Percentiles rank a stretch among this genome's conserved stretches.
These are phyloP conservation scores for Crotalaria pallida DNA, from an alignment of 306 rosid species.

Conservation along the genomic window DNA sequence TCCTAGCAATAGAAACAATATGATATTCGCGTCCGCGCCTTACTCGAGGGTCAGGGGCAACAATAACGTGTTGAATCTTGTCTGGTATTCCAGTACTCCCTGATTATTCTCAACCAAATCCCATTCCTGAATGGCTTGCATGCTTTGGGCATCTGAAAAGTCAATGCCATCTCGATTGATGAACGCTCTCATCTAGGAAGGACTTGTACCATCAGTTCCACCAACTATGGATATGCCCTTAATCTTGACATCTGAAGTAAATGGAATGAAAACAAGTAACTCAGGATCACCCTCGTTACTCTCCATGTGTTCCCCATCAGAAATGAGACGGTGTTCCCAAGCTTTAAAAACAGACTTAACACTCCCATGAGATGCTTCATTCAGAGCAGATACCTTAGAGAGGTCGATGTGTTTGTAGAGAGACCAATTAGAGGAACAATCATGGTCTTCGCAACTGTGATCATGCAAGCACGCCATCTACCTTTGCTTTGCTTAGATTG, in stretches of 20 bases:
- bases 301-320: conserved; percentile 78
- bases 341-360: conserved; percentile 87
- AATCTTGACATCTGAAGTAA: conserved; percentile 95
- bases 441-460: conserved; percentile 93
- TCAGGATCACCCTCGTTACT: conserved; percentile 99
- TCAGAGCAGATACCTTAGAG: conserved; percentile 84
- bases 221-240: conserved; percentile 88
- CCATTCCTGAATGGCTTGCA: conserved; percentile 99
- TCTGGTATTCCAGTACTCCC: conserved; percentile 95
- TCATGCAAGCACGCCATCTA: conserved; percentile 90
- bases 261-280: conserved; percentile 84
- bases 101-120: conserved; percentile 92
- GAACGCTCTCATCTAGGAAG: conserved; percentile 94
- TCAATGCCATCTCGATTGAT: conserved; percentile 91
- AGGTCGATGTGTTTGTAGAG: conserved; percentile 85
- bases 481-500: not conserved
- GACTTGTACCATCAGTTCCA: conserved; percentile 81
- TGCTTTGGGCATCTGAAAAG: conserved; percentile 95
- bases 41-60: no score
- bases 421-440: conserved; percentile 90
- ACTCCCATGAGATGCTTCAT: conserved; percentile 82
- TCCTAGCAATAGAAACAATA: no score
- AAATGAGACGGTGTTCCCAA: conserved; percentile 83
- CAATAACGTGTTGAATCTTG: no score
- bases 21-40: no score